Base-by-base conservation (phyloP, 2,329 filamentous ascomycete genomes). In the Keithomyces neogunnii region DNA sequence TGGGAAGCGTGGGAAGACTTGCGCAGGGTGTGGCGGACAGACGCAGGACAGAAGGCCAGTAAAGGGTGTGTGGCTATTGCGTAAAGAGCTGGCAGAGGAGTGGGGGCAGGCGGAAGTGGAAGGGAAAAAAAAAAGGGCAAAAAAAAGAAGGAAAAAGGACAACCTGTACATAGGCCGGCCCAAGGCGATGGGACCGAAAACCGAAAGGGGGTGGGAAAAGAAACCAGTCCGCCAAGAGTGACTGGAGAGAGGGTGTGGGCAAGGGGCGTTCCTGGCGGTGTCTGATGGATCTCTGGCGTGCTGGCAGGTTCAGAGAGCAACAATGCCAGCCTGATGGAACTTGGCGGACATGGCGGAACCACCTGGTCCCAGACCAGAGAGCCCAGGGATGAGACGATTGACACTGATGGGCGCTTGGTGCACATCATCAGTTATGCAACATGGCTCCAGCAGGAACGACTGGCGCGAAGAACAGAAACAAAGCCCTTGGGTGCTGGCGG, bases 101-200 rank as follows among this genome's bases (percentile, higher is more conserved):
- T 2, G 26, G 45, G 49, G 49, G 45, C 5, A 8, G 26, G 30
- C 8, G 5, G 5, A 26, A 32, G 28, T 26, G 9, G 39, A 28
- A 32, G n/a, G 10, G 39, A n/a, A 38, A 43, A 40, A 33, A 26
- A 35, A 11, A 36, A 30, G 7, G 19, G 9, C 19, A 19, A 19
- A 19, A 19, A 26, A 11, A 45, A 40, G 11, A 13, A n/a, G 45
- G 13, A 26, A 42, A 39, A 13, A 19, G 19, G 19, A 19, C 19
- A 19, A 19, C 19, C 19, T 19, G 19, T 19, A 19, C 19, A 19
- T 19, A 19, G 19, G 19, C 19, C 19, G 47, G 50, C 40, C 48
- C 51, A 55, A 42, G 11, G 39, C 39, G 29, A 46, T 42, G 50
- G 48, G 42, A 46, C 50, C 47, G 47, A 48, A 50, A 47, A 45